Evolutionary conservation across 106 monocot species (phyloP), one percentile per base, ranked within the genome.

Genomic region (Dendrobium catenatum): DNA sequence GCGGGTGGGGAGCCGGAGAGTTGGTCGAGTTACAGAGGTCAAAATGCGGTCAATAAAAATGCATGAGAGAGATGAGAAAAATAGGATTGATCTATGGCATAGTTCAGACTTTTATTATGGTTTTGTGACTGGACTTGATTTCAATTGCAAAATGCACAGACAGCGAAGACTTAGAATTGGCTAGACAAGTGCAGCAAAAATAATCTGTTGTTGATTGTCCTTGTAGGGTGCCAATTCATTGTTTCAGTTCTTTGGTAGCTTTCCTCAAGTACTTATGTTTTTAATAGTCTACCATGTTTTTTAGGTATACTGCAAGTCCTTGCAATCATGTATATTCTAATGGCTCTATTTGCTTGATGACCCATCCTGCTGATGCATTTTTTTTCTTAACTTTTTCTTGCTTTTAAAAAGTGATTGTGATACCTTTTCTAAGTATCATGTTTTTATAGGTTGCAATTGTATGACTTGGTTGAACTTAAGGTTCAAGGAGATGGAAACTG

Each of bases 401-500:
- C 33, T 70, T 29, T 51, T 70, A 70, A 31, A 31, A 29, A 31
- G 8, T 70, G 37, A 33, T 70, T 37, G 70, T 33, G 31, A 70
- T 70, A 15, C 37, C n/a, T 76, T 24, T 48, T 76, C 74, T 49
- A 76, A 48, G 24, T 49, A 48, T 42, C 9, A 48, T 4, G 20
- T 74, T 80, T 46, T 61, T n/a, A 51, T 79, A 93, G 92, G 77
- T 88, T 93, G 85, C 83, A 70, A 9, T 58, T 93, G 72, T 93
- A 90, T 82, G 81, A 90, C 56, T 51, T 93, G 77, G 86, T 93
- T 77, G 92, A 93, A 81, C 78, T 83, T 56, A 93, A 93, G 80
- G 92, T 93, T 80, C 86, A 86, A 85, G 92, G 92, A 72, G 92
- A 93, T 83, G 92, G 92, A 54, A 93, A 89, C 73, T 93, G 92